Conservation (phyloP, 129 eudicot species). For the sunflower (Helianthus annuus) region HanXRQr2.0-SUNRISE NC_035435.2:117236200-117236699, state of each 20-base stretch:
- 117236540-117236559: not conserved
- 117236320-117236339: too few relatives aligned
- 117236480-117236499: not conserved
- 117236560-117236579: not conserved
- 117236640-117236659: too few relatives aligned
- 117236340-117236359: too few relatives aligned
- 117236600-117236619: not conserved
- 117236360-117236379: not conserved
- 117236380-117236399: constrained; percentile 22
- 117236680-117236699: too few relatives aligned
- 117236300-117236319: too few relatives aligned
- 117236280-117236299: too few relatives aligned
- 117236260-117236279: too few relatives aligned
- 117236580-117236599: not conserved
- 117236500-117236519: not conserved
- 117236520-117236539: not conserved
- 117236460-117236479: not conserved
- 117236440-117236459: not conserved
- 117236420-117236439: constrained; percentile 32
- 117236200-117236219: too few relatives aligned
- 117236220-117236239: too few relatives aligned
- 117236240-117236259: too few relatives aligned
- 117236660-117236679: too few relatives aligned
- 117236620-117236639: not conserved
- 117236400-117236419: constrained; percentile 26